Base-by-base conservation (phyloP, 2,329 filamentous ascomycete species). In the Exserohilum turcica region DNA sequence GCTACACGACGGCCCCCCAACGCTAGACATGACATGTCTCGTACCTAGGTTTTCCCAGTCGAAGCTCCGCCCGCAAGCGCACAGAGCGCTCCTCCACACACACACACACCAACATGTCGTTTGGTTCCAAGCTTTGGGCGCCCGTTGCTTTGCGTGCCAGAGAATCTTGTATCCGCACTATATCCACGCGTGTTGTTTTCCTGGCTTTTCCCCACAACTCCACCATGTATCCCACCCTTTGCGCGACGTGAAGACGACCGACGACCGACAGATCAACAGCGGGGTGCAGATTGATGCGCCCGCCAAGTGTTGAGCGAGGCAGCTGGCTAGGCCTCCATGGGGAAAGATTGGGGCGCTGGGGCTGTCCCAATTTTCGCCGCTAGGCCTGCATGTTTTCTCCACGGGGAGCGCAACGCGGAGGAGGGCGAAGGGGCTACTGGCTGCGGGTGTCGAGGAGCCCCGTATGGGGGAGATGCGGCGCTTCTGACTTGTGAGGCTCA, bases 401-500 rank as follows among this genome's bases (percentile, higher is more conserved):
- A 65, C 44, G 64, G 65, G 64, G 63, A 61, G 44, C 43, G 54
- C 40, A 48, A 36, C 40, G 54, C 54, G 64, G 65, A 63, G 60
- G 55, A 61, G 48, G 39, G 21, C 7, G 4, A n/a, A n/a, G n/a
- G n/a, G 21, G 7, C 21, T 24, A 7, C 21, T 7, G 21, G 7
- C 21, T 24, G 7, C 21, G 21, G 21, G 21, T 61, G 56, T 61
- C 51, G 62, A 60, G 59, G 62, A 60, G 59, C 39, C 46, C 46
- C 45, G 40, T 44, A 39, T 48, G 52, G 49, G 46, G 57, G 43
- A 46, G 43, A 47, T 46, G 52, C 60, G 49, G 54, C 36, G 47
- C n/a, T 13, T 40, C 24, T 24, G 21, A 16, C 12, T 18, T 59
- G 56, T 68, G 63, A 66, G 66, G 66, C 66, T 68, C 64, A 66